Evolutionary conservation across 1,284 basidiomycete species (phyloP).

Genomic region (Sporisorium exsertum): DNA sequence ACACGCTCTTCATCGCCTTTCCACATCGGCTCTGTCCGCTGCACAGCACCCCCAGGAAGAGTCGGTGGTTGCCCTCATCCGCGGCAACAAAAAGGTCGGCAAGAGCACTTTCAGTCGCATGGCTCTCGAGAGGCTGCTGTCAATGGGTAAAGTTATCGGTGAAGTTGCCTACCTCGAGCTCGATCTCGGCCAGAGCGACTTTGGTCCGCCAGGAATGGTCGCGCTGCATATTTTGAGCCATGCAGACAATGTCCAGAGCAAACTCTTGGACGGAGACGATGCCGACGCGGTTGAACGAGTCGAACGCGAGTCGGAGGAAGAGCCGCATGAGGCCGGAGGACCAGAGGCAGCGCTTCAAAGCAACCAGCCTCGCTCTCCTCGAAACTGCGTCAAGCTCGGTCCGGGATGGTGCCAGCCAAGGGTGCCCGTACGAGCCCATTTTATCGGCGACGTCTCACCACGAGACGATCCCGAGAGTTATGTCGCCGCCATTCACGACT

Average conservation of each 20-base stretch:
- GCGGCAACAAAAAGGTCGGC: conserved; percentile 86
- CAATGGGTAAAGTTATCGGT: conserved; percentile 71
- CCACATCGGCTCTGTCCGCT: conserved; percentile 19
- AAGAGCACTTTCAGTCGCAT: conserved; percentile 88
- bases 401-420: conserved; percentile 71
- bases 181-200: conserved; percentile 93
- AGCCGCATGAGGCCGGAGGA: neutral
- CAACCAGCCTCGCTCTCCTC: neutral
- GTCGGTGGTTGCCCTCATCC: conserved; percentile 74
- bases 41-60: conserved; percentile 39
- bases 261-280: neutral
- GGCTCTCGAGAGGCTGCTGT: conserved; percentile 79
- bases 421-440: conserved; percentile 81
- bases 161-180: conserved; percentile 89
- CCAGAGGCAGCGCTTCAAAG: neutral
- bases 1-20: conserved; percentile 15
- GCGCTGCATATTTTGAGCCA: conserved; percentile 78
- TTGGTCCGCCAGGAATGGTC: conserved; percentile 86
- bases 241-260: neutral
- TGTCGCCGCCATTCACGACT: conserved; percentile 77
- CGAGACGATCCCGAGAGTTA: conserved; percentile 84
- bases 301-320: neutral
- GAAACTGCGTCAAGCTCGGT: conserved; percentile 33
- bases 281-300: neutral
- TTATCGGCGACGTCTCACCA: conserved; percentile 83